A percentile compares a stretch with the other conserved stretches of the same genome.
phyloP scores from a whole-genome alignment of 495 filamentous ascomycete species.

The Massariosphaeria phaeospora region DNA sequence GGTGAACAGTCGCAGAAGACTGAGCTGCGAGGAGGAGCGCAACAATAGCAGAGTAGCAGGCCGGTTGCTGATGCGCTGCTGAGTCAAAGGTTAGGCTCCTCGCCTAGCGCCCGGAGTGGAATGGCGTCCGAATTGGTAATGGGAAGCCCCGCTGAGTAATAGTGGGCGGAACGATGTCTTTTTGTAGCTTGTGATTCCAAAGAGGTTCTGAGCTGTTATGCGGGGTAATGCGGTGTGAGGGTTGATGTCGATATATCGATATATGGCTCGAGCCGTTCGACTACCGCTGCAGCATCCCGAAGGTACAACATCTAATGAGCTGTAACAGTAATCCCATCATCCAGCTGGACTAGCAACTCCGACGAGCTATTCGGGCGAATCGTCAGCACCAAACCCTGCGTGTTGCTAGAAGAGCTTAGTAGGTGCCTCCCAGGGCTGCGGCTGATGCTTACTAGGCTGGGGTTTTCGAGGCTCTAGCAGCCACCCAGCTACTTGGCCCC shows the following conservation, averaged over 20 bases:
- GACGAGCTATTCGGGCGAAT: conserved; percentile 6
- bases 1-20: conserved; percentile 1
- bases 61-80: conserved; percentile 9
- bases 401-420: background rate
- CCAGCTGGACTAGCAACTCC: background rate
- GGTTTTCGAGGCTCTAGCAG: background rate
- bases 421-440: background rate
- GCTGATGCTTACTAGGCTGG: conserved; percentile 6
- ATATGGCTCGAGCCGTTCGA: background rate
- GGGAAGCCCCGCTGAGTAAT: background rate
- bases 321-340: background rate
- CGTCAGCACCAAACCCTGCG: background rate
- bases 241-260: background rate
- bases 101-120: background rate
- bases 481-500: background rate
- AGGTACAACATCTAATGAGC: too few relatives aligned
- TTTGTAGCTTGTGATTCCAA: background rate
- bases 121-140: conserved; percentile 5
- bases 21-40: background rate
- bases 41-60: background rate
- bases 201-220: background rate
- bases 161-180: background rate
- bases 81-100: too few relatives aligned
- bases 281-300: background rate
- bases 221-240: background rate